Conservation (phyloP, 768 basidiomycete species). For the Boletellus emodensis region DNA sequence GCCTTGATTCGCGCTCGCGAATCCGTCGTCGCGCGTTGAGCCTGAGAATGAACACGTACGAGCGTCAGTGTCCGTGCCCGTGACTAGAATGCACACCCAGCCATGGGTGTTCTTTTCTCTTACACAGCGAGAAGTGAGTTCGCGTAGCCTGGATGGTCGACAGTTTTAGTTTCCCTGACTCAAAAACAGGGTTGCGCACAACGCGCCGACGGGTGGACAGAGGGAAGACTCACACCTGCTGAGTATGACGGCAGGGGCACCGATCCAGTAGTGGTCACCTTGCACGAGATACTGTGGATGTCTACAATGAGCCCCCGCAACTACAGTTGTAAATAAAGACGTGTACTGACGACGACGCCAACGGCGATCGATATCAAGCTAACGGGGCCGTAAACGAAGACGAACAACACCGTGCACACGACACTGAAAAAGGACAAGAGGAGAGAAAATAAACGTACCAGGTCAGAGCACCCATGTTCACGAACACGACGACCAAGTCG, state of each 20-base stretch:
- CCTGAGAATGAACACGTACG: neutral
- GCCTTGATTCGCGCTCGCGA: slow-evolving; percentile 9
- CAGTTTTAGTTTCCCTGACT: too few relatives aligned
- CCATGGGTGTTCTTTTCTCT: too few relatives aligned
- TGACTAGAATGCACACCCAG: neutral
- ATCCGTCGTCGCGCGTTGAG: slow-evolving; percentile 8
- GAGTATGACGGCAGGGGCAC: slow-evolving; percentile 4
- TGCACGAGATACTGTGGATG: slow-evolving; percentile 6
- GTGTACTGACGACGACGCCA: slow-evolving; percentile 5
- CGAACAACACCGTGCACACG: neutral
- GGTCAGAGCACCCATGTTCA: slow-evolving; percentile 16
- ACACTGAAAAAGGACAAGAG: neutral
- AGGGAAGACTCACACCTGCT: slow-evolving; percentile 6
- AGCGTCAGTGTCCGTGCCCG: neutral
- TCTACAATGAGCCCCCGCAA: neutral
- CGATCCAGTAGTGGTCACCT: slow-evolving; percentile 8
- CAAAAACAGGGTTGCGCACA: too few relatives aligned
- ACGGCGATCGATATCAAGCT: slow-evolving; percentile 9
- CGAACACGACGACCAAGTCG: slow-evolving; percentile 9
- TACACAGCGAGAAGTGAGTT: slow-evolving; percentile 15
- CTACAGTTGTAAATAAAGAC: neutral
- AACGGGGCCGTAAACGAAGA: neutral
- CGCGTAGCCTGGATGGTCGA: slow-evolving; percentile 3
- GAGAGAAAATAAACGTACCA: slow-evolving; percentile 1
- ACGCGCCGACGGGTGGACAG: neutral